These are phyloP conservation scores for Russula sp. DNA, from an alignment of 768 basidiomycete genomes.

Conservation along the genomic window DNA sequence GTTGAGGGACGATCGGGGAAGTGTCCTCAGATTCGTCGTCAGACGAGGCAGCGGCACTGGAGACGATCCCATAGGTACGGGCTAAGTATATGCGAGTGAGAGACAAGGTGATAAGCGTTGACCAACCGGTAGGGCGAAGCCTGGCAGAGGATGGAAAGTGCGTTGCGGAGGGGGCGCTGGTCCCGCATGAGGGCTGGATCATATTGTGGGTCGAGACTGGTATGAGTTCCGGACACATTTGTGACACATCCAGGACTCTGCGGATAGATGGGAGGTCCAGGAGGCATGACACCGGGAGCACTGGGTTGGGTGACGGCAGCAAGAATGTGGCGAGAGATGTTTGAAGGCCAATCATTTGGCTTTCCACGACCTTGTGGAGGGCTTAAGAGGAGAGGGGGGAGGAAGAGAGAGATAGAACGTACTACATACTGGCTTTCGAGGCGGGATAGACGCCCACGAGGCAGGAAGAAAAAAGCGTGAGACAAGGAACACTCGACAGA, in stretches of 20 bases:
- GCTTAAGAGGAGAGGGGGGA: slow-evolving; percentile 12
- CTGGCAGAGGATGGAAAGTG: slow-evolving; percentile 81
- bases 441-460: slow-evolving; percentile 67
- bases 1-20: slow-evolving; percentile 78
- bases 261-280: slow-evolving; percentile 27
- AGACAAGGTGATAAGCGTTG: slow-evolving; percentile 23
- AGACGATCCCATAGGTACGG: slow-evolving; percentile 84
- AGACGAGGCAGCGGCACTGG: slow-evolving; percentile 78
- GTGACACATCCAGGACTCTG: slow-evolving; percentile 29
- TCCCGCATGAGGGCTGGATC: slow-evolving; percentile 33
- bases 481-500: slow-evolving; percentile 55
- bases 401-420: slow-evolving; percentile 31
- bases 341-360: slow-evolving; percentile 94
- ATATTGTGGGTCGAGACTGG: slow-evolving; percentile 35
- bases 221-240: slow-evolving; percentile 31
- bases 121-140: slow-evolving; percentile 85
- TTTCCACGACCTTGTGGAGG: slow-evolving; percentile 71
- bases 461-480: slow-evolving; percentile 17
- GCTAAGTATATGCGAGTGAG: slow-evolving; percentile 44
- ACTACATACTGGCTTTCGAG: slow-evolving; percentile 86
- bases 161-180: slow-evolving; percentile 36
- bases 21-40: slow-evolving; percentile 90
- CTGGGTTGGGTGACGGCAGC: slow-evolving; percentile 48
- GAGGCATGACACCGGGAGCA: slow-evolving; percentile 36
- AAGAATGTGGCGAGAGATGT: slow-evolving; percentile 79